These are phyloP conservation scores for Cyclotella atomus DNA, from an alignment of 108 stramenopile species.

Conservation along the genomic window DNA sequence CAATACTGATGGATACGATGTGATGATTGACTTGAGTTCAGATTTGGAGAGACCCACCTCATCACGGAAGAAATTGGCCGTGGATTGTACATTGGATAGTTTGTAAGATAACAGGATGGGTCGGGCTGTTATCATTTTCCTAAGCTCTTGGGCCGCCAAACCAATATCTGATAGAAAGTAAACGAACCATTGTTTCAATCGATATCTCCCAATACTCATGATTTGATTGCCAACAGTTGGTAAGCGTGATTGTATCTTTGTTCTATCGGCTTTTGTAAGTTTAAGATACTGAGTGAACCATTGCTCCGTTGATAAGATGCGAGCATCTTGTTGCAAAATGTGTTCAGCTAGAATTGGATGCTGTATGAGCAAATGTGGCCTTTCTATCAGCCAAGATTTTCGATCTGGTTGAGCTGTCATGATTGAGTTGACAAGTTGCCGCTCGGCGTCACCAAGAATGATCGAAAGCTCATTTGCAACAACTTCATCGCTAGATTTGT, in stretches of 20 bases:
- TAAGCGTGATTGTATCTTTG: constrained; percentile 10
- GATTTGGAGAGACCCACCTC: constrained; percentile 26
- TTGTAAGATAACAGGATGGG: constrained; percentile 29
- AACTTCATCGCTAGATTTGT: too few species aligned
- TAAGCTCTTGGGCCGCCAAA: constrained; percentile 13
- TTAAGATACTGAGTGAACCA: constrained; percentile 37
- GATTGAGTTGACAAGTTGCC: neutral
- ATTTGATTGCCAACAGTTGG: constrained; percentile 17
- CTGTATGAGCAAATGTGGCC: neutral
- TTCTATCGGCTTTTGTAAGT: constrained; percentile 11
- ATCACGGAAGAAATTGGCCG: constrained; percentile 25
- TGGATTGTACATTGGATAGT: constrained; percentile 28
- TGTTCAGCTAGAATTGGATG: constrained; percentile 27
- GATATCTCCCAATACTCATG: constrained; percentile 22
- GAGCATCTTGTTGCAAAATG: constrained; percentile 14
- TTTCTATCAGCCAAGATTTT: neutral
- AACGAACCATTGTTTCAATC: constrained; percentile 33
- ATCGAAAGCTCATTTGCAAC: neutral
- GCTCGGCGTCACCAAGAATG: neutral
- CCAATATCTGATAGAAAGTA: constrained; percentile 27
- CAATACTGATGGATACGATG: constrained; percentile 46
- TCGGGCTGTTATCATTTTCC: constrained; percentile 26
- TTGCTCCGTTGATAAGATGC: constrained; percentile 26
- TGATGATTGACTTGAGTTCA: constrained; percentile 27
- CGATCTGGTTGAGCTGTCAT: constrained; percentile 13